Percentiles rank a stretch among this genome's conserved stretches.
These are phyloP conservation scores for Nymphaea thermarum DNA, from an alignment of 164 flowering plant species.

Conservation along the genomic window DNA sequence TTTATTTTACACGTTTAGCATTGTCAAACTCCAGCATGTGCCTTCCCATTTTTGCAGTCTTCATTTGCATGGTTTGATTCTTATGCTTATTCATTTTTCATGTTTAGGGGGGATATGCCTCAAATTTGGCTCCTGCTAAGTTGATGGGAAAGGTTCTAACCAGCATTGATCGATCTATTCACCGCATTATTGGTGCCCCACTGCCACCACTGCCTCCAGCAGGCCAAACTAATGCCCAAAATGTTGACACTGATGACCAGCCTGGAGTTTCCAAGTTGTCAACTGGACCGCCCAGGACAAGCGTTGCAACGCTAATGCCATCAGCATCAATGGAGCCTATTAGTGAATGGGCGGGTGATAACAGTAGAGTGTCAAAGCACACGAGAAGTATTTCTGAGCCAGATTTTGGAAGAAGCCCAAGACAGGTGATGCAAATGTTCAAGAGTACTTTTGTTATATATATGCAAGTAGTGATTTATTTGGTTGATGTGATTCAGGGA, in stretches of 20 bases:
- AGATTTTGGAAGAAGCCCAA: slow-evolving; percentile 50
- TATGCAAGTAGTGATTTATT: too few relatives aligned
- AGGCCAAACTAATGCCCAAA: slow-evolving; percentile 12
- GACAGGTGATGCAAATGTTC: slow-evolving; percentile 24
- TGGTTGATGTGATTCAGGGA: too few relatives aligned
- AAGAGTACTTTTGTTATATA: too few relatives aligned
- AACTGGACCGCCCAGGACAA: slow-evolving; percentile 54
- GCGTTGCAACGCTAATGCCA: slow-evolving; percentile 52
- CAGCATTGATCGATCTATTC: slow-evolving; percentile 63
- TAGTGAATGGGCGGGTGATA: slow-evolving; percentile 38
- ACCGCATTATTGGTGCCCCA: slow-evolving; percentile 65
- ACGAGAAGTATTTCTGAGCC: slow-evolving; percentile 79
- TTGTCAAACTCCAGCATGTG: too few relatives aligned
- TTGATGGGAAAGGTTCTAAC: slow-evolving; percentile 59
- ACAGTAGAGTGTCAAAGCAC: slow-evolving; percentile 27
- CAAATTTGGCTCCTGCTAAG: slow-evolving; percentile 62
- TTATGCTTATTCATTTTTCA: not conserved
- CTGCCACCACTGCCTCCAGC: slow-evolving; percentile 50
- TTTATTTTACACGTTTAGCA: too few relatives aligned
- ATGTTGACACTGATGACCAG: slow-evolving; percentile 22
- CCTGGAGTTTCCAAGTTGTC: slow-evolving; percentile 28
- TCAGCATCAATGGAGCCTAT: slow-evolving; percentile 63
- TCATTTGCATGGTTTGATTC: not conserved
- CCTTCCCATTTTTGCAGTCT: too few relatives aligned
- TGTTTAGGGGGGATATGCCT: slow-evolving; percentile 53